Conservation (phyloP, 1,284 basidiomycete genomes). For the Ceratobasidium sp. region DNA sequence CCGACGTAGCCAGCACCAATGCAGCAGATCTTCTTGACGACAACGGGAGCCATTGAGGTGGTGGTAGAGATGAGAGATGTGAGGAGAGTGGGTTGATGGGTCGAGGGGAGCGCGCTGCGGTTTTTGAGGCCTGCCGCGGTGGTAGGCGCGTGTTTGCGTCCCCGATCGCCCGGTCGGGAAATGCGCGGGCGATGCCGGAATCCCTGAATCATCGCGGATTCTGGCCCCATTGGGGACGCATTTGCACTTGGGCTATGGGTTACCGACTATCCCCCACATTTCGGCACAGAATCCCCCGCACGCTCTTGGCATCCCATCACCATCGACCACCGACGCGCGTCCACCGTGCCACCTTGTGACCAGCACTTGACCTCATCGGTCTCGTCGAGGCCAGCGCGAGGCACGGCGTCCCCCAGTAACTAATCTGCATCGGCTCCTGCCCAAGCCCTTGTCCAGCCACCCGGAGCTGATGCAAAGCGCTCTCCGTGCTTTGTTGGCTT, state of each 20-base stretch:
- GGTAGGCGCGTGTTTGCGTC: slow-evolving; percentile 7
- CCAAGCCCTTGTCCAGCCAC: not conserved
- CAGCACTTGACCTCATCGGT: slow-evolving; percentile 11
- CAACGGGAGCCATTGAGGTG: slow-evolving; percentile 59
- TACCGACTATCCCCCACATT: too few relatives aligned
- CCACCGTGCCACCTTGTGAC: not conserved
- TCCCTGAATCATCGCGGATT: too few relatives aligned
- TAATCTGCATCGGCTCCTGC: not conserved
- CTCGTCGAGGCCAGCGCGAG: not conserved
- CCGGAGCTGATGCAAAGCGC: not conserved
- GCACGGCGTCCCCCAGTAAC: not conserved
- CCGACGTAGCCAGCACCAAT: slow-evolving; percentile 98
- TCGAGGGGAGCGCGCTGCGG: not conserved
- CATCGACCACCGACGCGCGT: not conserved
- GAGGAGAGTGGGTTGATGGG: not conserved
- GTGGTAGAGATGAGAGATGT: slow-evolving; percentile 3
- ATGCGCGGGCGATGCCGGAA: not conserved
- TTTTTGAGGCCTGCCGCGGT: slow-evolving; percentile 2
- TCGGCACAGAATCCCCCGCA: slow-evolving; percentile 3
- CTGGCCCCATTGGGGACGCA: too few relatives aligned
- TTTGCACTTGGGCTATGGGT: too few relatives aligned
- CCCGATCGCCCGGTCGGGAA: slow-evolving; percentile 26
- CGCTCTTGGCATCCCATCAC: not conserved
- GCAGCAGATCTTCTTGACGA: slow-evolving; percentile 89
- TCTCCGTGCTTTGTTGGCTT: too few relatives aligned